Conservation (phyloP, 495 filamentous ascomycete species). For the Neohortaea acidophila region DNA sequence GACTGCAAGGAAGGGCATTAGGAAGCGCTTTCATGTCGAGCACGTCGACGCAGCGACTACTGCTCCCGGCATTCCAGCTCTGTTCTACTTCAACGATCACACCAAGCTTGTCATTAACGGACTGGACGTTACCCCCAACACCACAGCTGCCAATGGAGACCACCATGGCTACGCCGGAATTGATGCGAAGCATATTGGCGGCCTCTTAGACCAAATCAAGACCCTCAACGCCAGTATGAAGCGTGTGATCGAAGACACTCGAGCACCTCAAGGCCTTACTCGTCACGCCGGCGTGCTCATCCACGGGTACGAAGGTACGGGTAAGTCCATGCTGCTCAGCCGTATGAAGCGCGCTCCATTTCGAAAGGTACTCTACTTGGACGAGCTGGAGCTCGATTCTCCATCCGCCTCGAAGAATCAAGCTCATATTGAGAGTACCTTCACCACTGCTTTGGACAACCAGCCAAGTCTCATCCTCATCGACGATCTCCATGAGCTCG, state of each 20-base stretch:
- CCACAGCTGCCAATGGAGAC: too few species aligned
- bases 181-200: constrained; percentile 41
- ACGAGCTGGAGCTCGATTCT: constrained; percentile 36
- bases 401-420: constrained; percentile 29
- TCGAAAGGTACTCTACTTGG: constrained; percentile 48
- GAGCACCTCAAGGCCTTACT: not conserved
- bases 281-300: constrained; percentile 44
- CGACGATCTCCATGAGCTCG: constrained; percentile 63
- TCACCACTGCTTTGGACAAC: constrained; percentile 51
- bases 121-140: too few species aligned
- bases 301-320: constrained; percentile 69
- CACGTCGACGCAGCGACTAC: constrained; percentile 12
- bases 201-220: constrained; percentile 45
- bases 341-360: constrained; percentile 53
- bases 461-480: constrained; percentile 75
- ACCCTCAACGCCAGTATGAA: constrained; percentile 50
- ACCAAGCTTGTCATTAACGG: constrained; percentile 21
- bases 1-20: constrained; percentile 19
- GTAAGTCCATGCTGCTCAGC: constrained; percentile 57
- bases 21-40: constrained; percentile 23
- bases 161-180: too few species aligned
- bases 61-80: not conserved
- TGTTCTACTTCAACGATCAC: constrained; percentile 15
- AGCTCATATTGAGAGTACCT: constrained; percentile 47
- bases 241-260: constrained; percentile 3